Base-by-base conservation (phyloP, 2,329 filamentous ascomycete genomes). In the Colletotrichum agaves region DNA sequence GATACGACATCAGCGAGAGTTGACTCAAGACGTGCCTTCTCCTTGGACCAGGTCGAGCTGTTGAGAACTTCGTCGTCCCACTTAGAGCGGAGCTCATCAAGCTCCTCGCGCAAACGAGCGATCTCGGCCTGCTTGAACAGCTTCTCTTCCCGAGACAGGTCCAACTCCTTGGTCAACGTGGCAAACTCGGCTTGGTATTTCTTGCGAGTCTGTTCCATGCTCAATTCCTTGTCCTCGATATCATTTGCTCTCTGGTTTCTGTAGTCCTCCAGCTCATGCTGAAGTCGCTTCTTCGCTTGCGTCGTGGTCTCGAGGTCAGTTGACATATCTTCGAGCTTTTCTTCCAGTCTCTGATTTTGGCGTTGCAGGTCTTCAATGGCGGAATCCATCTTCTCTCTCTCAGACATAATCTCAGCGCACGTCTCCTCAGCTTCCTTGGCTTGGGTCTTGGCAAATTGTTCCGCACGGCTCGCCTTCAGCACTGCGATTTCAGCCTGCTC, bases 11-110 rank as follows among this genome's bases (percentile, higher is more conserved):
- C 94, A 57, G 95, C 90, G 61, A 99, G 85, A 5, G 94, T 97
- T 68, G 94, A 89, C 77, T 98, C 95, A 44, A 99, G 86, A 15
- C 95, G 91, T 15, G 93, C 88, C 84, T 98, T 98, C 81, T 99
- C 95, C 82, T 99, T 99, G 12, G 94, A 94, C 94, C 96, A 98
- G 0, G 95, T 97, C 15, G 94, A 97, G 79, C 93, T 97, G 81
- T 98, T 98, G 73, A 98, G 88, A 11, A 98, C 93, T 80, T 99
- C 95, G 74, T 98, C 93, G 75, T 99, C 96, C 95, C 96, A 98
- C 81, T 98, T 98, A 73, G 91, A 94, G 72, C 96, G 90, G 66
- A 98, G 86, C 74, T 97, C 94, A 74, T 99, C 96, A 23, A 98
- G 89, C 79, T 99, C 96, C 77, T 98, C 95, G n/a, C 95, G 91